These are phyloP conservation scores for Pseudonitzschia delicatissima DNA, from an alignment of 108 stramenopile genomes.

Conservation along the genomic window DNA sequence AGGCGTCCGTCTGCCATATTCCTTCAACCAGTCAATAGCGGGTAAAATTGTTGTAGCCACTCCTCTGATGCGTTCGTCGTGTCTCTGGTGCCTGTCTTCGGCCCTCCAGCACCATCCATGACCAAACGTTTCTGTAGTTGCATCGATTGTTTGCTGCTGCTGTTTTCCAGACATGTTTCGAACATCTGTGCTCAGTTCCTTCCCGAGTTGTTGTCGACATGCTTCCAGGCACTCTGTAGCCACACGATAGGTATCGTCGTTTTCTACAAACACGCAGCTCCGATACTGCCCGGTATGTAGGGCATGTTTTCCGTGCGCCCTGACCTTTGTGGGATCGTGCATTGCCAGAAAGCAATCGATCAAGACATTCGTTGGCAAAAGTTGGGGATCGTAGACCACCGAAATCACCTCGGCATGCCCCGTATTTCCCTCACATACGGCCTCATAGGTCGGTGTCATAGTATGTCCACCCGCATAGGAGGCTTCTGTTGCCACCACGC, in stretches of 20 bases:
- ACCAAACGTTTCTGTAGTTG: neutral
- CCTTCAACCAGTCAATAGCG: conserved; percentile 4
- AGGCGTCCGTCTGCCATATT: conserved; percentile 12
- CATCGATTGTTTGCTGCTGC: neutral
- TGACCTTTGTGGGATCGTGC: conserved; percentile 26
- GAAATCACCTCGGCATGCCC: conserved; percentile 61
- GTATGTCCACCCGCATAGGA: conserved; percentile 49
- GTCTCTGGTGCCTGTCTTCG: conserved; percentile 23
- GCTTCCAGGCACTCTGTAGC: neutral
- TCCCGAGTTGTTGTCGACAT: conserved; percentile 16
- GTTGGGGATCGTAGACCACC: conserved; percentile 46
- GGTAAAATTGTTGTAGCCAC: neutral
- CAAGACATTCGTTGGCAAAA: conserved; percentile 1
- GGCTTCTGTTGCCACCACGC: conserved; percentile 29
- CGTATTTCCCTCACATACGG: conserved; percentile 42
- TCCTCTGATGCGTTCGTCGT: conserved; percentile 15
- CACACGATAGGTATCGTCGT: neutral
- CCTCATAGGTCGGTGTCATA: conserved; percentile 36
- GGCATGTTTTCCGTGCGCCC: conserved; percentile 20
- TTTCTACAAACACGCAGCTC: conserved; percentile 14
- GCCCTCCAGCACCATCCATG: conserved; percentile 16
- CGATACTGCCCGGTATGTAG: conserved; percentile 18
- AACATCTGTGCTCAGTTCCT: conserved; percentile 15
- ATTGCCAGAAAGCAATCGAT: conserved; percentile 29
- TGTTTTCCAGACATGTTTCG: neutral